phyloP scores from a whole-genome alignment of 257 asterid genomes.

The Catharanthus roseus region DNA sequence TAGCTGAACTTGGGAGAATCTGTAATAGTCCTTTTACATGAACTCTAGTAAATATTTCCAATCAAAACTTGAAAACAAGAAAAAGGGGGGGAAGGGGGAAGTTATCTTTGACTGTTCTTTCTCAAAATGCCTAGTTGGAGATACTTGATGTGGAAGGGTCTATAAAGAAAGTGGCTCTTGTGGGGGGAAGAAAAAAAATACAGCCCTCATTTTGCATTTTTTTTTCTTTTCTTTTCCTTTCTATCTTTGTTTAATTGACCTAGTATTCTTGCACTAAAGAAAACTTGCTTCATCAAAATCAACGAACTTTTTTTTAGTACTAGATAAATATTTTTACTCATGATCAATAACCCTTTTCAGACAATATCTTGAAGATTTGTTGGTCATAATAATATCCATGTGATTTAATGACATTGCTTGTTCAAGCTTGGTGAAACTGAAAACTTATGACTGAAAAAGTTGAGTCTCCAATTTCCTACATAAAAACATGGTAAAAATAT shows the following conservation, averaged over 20 bases:
- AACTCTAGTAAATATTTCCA: neutral
- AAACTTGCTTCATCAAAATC: neutral
- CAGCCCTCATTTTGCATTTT: no score
- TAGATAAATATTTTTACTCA: no score
- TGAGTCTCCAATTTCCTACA: neutral
- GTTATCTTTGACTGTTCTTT: slow-evolving; percentile 2
- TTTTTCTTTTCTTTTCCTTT: neutral
- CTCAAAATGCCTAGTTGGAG: neutral
- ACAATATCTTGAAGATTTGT: neutral
- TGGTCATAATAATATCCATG: neutral
- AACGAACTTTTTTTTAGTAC: no score
- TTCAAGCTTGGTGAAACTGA: neutral
- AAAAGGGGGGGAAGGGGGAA: neutral
- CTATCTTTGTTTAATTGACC: neutral
- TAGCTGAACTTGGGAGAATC: neutral
- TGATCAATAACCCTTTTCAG: neutral
- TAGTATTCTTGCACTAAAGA: neutral
- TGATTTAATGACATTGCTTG: neutral
- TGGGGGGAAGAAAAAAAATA: no score
- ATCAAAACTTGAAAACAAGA: neutral
- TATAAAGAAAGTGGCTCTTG: neutral
- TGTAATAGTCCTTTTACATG: neutral
- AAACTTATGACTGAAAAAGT: neutral
- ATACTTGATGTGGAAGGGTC: slow-evolving; percentile 5
- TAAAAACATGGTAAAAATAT: neutral